Evolutionary conservation across 805 yeast species (phyloP), one percentile per base, ranked within the genome.

Genomic region (Pichia kluyveri): DNA sequence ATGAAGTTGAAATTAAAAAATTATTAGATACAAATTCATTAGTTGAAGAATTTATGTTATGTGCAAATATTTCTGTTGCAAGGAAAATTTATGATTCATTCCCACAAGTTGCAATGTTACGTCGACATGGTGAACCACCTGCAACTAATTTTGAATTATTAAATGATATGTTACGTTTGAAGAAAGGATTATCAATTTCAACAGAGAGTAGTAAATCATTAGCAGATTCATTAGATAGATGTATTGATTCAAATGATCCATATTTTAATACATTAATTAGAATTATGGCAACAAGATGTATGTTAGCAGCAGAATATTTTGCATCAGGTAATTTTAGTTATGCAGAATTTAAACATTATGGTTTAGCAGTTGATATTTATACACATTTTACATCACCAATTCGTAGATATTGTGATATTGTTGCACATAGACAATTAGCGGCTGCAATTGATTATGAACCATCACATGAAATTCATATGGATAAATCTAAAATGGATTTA

Each of bases 251-350:
- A 26, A 61, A 77, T 0, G 98, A 93, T 65, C 83, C 90, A 8
- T 93, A 87, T 61, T 88, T 93, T 76, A 93, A 93, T 67, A 93
- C 97, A 0, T 73, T 93, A 57, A 73, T 91, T 8, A 82, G 99
- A 66, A 93, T 93, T 55, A 84, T 93, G 96, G 93, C 97, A 8
- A 93, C 99, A 0, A 77, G 99, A 59, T 91, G 98, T 68, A 93
- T 93, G 99, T 87, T 89, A 85, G 96, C 99, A 2, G 99, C 99
- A 2, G 97, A 91, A 63, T 93, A 93, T 62, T 93, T 93, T 69
- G 82, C 95, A 11, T 79, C 96, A 0, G 98, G 99, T 9, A 80
- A 85, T 15, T 87, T 75, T 60, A 86, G 95, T 10, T 87, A 88
- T 61, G 81, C 95, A 14, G 99, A 93, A 54, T 93, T 87, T 72